Evolutionary conservation across 176 grass and related monocot species (phyloP).

Genomic region (Phragmites australis): DNA sequence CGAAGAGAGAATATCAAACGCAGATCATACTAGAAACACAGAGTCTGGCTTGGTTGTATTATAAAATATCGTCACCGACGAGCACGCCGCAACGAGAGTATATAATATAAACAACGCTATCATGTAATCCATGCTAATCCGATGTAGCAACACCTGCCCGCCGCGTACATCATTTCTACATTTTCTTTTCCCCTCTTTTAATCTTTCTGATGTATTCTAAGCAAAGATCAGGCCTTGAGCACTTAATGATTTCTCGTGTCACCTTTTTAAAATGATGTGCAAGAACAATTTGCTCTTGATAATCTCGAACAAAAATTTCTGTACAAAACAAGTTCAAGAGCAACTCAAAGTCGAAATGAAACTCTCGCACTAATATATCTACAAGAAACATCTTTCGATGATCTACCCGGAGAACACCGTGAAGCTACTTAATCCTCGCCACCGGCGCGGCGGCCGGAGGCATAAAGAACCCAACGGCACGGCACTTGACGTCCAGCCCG

Average conservation of each 20-base stretch:
- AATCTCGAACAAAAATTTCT: slow-evolving; percentile 25
- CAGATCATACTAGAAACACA: slow-evolving; percentile 4
- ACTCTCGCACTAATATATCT: slow-evolving; percentile 23
- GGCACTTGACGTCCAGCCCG: slow-evolving; percentile 51
- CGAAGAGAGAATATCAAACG: slow-evolving; percentile 18
- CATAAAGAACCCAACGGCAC: slow-evolving; percentile 50
- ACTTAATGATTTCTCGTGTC: background rate
- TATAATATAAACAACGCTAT: slow-evolving; percentile 19
- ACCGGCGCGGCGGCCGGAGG: slow-evolving; percentile 3
- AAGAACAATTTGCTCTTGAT: slow-evolving; percentile 25
- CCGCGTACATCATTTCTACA: slow-evolving; percentile 34
- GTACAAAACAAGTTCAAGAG: slow-evolving; percentile 41
- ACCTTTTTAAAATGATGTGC: background rate
- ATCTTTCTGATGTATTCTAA: background rate
- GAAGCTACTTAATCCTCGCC: slow-evolving; percentile 43
- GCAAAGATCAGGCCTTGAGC: background rate
- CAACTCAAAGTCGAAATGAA: slow-evolving; percentile 10
- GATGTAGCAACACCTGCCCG: slow-evolving; percentile 26
- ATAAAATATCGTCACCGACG: slow-evolving; percentile 30
- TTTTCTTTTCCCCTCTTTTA: background rate
- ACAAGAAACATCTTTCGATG: background rate
- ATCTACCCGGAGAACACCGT: background rate
- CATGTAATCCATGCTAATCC: slow-evolving; percentile 30
- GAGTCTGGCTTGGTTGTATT: background rate
- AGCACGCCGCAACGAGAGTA: background rate